Evolutionary conservation across 1,139 yeast genomes (phyloP).

Genomic region (Debaryomycetaceae sp.): DNA sequence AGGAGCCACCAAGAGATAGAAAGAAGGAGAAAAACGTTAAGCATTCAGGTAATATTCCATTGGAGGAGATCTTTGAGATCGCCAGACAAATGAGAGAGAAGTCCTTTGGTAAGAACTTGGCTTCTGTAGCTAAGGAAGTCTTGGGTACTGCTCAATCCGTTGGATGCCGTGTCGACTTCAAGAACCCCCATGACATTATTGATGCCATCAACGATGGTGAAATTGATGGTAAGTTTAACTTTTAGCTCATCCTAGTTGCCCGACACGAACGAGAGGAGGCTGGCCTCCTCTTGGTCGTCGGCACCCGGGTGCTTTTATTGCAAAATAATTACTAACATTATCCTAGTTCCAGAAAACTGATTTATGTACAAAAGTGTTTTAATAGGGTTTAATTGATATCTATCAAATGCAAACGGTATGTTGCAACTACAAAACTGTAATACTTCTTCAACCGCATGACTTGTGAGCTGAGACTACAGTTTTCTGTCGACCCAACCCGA

Average conservation of each 20-base stretch:
- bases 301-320: background rate
- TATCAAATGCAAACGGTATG: background rate
- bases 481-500: background rate
- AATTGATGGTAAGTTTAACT: slow-evolving; percentile 50
- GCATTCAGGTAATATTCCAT: slow-evolving; percentile 98
- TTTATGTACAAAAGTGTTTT: slow-evolving; percentile 35
- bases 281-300: background rate
- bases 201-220: slow-evolving; percentile 98
- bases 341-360: slow-evolving; percentile 75
- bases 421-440: background rate
- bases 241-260: background rate
- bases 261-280: background rate
- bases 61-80: slow-evolving; percentile 94
- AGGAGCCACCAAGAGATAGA: slow-evolving; percentile 99
- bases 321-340: slow-evolving; percentile 5
- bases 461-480: too few species aligned
- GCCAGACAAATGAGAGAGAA: slow-evolving; percentile 98
- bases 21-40: slow-evolving; percentile 99
- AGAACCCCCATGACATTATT: slow-evolving; percentile 98
- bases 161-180: slow-evolving; percentile 98
- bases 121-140: slow-evolving; percentile 97
- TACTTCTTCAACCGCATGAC: background rate
- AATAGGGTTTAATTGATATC: slow-evolving; percentile 28
- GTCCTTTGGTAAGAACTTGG: slow-evolving; percentile 96
- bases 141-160: slow-evolving; percentile 99